Evolutionary conservation across 192 early-diverging fungal genomes (phyloP), one percentile per base, ranked within the genome.

Genomic region (Cetraspora pellucida): DNA sequence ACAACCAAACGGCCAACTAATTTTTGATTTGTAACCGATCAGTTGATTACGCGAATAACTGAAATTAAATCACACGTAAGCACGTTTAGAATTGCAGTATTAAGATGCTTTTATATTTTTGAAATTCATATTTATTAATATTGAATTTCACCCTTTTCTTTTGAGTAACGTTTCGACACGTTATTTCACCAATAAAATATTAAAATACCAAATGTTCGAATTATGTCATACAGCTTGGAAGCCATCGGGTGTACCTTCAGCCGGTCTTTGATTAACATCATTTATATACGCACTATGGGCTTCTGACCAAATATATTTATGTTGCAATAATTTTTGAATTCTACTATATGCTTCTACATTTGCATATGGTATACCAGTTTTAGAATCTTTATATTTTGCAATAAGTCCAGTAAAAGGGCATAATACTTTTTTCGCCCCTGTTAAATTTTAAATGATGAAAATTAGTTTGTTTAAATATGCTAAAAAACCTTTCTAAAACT

Each of bases 341-440:
- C 80, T 83, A 10, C 60, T 74, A 81, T 88, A 91, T 9, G 91
- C 88, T 3, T 89, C 83, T 49, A 82, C 81, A 60, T 86, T 90
- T 10, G 88, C 86, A 64, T 89, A 92, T 0, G 91, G 91, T 16
- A 91, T 80, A 1, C 77, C 76, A 17, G 86, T 89, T 10, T 31
- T 70, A 0, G 91, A 90, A 68, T 91, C 89, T 44, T 81, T 79
- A 77, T 90, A 92, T 28, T 81, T 83, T 14, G 90, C 91, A 10
- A 78, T 77, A 30, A 86, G 76, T 10, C 90, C 90, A 9, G 91
- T 91, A 52, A 92, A 83, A 11, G 83, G 86, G 68, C 91, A 92
- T 5, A 81, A 37, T 2, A 81, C 78, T 21, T 81, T 78, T 31
- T 83, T 78, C 21, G 77, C 72, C 65, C 81, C 82, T 83, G 54